These are phyloP conservation scores for Daldinia caldariorum DNA, from an alignment of 495 filamentous ascomycete genomes.

Conservation along the genomic window DNA sequence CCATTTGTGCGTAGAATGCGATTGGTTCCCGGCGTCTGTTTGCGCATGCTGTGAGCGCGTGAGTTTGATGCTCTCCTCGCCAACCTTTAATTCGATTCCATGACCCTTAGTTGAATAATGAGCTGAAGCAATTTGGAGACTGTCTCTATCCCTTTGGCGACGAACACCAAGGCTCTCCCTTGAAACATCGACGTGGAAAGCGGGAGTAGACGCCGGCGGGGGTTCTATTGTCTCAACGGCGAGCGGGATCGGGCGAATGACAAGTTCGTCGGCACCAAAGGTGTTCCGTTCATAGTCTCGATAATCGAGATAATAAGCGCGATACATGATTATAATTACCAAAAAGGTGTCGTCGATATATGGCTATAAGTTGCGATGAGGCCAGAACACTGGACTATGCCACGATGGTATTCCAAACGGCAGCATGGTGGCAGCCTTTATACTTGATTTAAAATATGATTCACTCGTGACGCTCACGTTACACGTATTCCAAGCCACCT, in stretches of 20 bases:
- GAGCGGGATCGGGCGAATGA: no score
- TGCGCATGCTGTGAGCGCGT: conserved; percentile 11
- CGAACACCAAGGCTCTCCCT: conserved; percentile 1
- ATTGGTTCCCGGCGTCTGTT: neutral
- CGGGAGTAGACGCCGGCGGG: neutral
- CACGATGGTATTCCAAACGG: no score
- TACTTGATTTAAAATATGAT: no score
- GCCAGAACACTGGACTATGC: no score
- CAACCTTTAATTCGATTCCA: conserved; percentile 3
- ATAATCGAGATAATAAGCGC: conserved; percentile 16
- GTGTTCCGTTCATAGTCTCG: conserved; percentile 2
- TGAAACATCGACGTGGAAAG: neutral
- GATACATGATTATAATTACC: neutral
- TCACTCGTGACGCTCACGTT: no score
- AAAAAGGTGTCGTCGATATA: neutral
- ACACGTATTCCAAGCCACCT: no score
- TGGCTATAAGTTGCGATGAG: no score
- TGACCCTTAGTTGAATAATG: neutral
- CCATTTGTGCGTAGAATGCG: neutral
- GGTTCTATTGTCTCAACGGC: neutral
- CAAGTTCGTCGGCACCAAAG: conserved; percentile 9
- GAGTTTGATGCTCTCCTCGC: neutral
- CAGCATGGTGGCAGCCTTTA: no score
- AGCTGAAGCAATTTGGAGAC: neutral
- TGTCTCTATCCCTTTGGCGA: neutral